These are phyloP conservation scores for Whalleya microplaca DNA, from an alignment of 2,329 filamentous ascomycete genomes.

Conservation along the genomic window DNA sequence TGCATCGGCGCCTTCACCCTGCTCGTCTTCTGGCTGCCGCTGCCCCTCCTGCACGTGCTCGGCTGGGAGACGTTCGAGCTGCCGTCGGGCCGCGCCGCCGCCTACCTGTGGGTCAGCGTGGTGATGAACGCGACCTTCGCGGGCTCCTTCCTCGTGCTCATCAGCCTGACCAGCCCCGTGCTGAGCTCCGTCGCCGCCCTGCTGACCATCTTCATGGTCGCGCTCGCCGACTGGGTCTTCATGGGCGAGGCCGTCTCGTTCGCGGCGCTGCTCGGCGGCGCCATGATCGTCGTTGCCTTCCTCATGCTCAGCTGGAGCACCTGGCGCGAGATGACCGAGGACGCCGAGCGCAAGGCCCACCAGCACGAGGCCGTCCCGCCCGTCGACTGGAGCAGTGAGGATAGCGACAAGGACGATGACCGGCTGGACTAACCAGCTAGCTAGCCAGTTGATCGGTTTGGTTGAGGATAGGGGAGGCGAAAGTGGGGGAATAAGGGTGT, in stretches of 20 bases:
- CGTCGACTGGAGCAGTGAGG: slow-evolving; percentile 51
- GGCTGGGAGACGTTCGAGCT: slow-evolving; percentile 84
- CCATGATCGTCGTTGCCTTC: slow-evolving; percentile 88
- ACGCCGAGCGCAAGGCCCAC: slow-evolving; percentile 64
- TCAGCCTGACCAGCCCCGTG: slow-evolving; percentile 90
- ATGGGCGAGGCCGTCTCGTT: slow-evolving; percentile 76
- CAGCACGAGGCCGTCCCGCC: slow-evolving; percentile 30
- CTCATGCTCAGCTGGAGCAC: slow-evolving; percentile 87
- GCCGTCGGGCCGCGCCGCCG: slow-evolving; percentile 76
- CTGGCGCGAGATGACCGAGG: slow-evolving; percentile 89
- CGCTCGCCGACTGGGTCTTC: slow-evolving; percentile 84
- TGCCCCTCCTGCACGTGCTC: slow-evolving; percentile 79
- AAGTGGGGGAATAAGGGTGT: not conserved
- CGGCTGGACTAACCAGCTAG: slow-evolving; percentile 13
- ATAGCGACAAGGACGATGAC: slow-evolving; percentile 48
- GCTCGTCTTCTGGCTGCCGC: slow-evolving; percentile 85
- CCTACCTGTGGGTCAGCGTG: slow-evolving; percentile 79
- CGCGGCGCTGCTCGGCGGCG: slow-evolving; percentile 79
- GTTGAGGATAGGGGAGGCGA: not conserved
- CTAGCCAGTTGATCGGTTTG: not conserved
- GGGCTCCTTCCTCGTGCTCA: slow-evolving; percentile 89
- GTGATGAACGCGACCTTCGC: slow-evolving; percentile 90
- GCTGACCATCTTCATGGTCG: slow-evolving; percentile 95
- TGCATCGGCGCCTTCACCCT: slow-evolving; percentile 88
- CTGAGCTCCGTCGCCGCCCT: slow-evolving; percentile 90